Conservation (phyloP, 1,284 basidiomycete genomes). For the Mycosarcoma mackinlayi region DNA sequence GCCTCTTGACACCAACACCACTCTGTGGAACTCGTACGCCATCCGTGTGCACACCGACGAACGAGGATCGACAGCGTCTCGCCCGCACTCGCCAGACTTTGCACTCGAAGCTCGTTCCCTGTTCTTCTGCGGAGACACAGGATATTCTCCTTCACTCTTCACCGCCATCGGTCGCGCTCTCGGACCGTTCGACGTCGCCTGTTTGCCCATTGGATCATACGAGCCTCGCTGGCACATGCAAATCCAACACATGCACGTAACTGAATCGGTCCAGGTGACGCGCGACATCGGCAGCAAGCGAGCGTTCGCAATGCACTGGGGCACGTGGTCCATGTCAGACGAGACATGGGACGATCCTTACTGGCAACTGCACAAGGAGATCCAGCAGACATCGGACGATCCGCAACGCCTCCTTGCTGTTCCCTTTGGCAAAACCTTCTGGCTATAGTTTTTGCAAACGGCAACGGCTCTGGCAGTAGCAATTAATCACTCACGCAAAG, state of each 20-base stretch:
- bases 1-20: conserved; percentile 70
- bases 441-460: background rate
- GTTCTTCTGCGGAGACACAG: conserved; percentile 70
- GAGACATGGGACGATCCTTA: conserved; percentile 60
- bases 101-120: conserved; percentile 17
- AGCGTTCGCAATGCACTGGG: conserved; percentile 70
- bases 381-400: conserved; percentile 21
- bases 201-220: conserved; percentile 71
- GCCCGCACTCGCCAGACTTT: conserved; percentile 4
- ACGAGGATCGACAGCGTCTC: background rate
- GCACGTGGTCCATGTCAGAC: conserved; percentile 71
- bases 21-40: conserved; percentile 68
- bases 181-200: conserved; percentile 70
- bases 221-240: conserved; percentile 58
- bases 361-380: conserved; percentile 38
- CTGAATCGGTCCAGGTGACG: conserved; percentile 52
- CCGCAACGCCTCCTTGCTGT: conserved; percentile 37
- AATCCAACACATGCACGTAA: conserved; percentile 59
- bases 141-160: conserved; percentile 70
- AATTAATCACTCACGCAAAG: too few species aligned
- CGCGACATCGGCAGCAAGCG: conserved; percentile 54
- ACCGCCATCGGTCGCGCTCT: conserved; percentile 69
- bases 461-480: background rate
- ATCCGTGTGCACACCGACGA: conserved; percentile 33
- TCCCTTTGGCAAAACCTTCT: conserved; percentile 50